Evolutionary conservation across 352 stramenopile genomes (phyloP).

Genomic region (Phytophthora aleatoria): DNA sequence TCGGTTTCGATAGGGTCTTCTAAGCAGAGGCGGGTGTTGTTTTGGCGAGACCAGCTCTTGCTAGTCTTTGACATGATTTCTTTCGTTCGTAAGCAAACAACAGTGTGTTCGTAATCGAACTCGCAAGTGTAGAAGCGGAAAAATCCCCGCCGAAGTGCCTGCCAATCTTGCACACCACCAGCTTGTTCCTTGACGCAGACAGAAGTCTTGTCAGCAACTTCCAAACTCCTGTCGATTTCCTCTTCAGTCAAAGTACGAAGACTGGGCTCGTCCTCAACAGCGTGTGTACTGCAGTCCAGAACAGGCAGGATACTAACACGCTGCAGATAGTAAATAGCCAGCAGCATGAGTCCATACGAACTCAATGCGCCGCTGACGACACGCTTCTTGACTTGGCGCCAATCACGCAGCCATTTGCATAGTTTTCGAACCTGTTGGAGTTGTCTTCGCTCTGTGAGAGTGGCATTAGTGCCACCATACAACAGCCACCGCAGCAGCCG

Average conservation of each 20-base stretch:
- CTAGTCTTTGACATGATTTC: conserved; percentile 40
- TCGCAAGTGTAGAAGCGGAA: conserved; percentile 77
- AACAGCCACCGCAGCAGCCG: conserved; percentile 53
- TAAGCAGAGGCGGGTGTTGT: conserved; percentile 52
- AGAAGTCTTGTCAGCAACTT: conserved; percentile 24
- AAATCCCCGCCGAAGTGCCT: conserved; percentile 58
- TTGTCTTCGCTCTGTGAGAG: conserved; percentile 11
- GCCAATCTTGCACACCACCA: conserved; percentile 24
- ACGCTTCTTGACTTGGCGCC: conserved; percentile 41
- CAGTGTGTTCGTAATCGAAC: conserved; percentile 69
- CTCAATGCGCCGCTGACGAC: conserved; percentile 48
- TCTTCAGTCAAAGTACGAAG: conserved; percentile 28
- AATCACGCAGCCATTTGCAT: conserved; percentile 65
- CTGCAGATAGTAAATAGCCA: conserved; percentile 78
- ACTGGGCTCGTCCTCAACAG: conserved; percentile 24
- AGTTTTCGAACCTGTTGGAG: conserved; percentile 29
- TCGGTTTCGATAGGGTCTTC: conserved; percentile 80
- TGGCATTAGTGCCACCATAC: conserved; percentile 6
- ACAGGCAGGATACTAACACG: conserved; percentile 44
- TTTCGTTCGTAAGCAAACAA: conserved; percentile 60
- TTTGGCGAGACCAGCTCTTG: conserved; percentile 54
- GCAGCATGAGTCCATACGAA: conserved; percentile 73
- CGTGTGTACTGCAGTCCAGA: conserved; percentile 42
- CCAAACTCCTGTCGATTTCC: conserved; percentile 29
- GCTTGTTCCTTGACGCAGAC: conserved; percentile 4